These are phyloP conservation scores for Termitomyces sp. DNA, from an alignment of 768 basidiomycete genomes.

Conservation along the genomic window DNA sequence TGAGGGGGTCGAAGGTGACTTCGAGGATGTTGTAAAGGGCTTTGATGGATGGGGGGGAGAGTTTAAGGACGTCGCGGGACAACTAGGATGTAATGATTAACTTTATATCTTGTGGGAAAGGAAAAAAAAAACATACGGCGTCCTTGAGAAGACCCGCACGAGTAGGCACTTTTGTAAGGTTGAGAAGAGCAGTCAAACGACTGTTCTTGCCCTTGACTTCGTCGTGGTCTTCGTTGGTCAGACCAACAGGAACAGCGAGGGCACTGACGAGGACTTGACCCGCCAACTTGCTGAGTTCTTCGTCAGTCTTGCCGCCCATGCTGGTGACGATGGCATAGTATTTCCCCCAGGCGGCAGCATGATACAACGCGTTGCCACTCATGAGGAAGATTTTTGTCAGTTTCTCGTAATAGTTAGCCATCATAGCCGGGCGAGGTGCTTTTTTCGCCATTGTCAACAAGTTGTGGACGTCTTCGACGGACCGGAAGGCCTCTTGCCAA, in stretches of 20 bases:
- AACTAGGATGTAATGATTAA: conserved; percentile 39
- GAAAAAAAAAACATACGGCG: conserved; percentile 50
- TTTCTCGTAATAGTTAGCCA: conserved; percentile 99
- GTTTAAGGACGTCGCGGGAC: conserved; percentile 75
- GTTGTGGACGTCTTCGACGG: conserved; percentile 97
- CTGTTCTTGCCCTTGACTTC: conserved; percentile 58
- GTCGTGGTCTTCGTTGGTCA: conserved; percentile 41
- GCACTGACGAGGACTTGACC: conserved; percentile 91
- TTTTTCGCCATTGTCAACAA: conserved; percentile 92
- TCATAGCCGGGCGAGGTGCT: conserved; percentile 89
- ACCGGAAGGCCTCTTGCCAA: conserved; percentile 99
- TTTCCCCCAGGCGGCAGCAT: conserved; percentile 92
- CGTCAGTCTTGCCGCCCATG: conserved; percentile 70
- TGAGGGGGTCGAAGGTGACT: conserved; percentile 89
- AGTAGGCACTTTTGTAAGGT: conserved; percentile 79
- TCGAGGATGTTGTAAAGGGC: conserved; percentile 85
- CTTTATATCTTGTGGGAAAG: background rate
- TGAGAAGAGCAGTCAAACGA: conserved; percentile 82
- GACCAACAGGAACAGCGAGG: conserved; percentile 85
- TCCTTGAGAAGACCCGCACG: conserved; percentile 82
- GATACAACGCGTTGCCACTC: conserved; percentile 91
- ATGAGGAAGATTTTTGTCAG: conserved; percentile 95
- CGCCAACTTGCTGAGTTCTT: conserved; percentile 75
- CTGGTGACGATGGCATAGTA: conserved; percentile 72
- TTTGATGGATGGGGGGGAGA: conserved; percentile 69